A percentile compares a stretch with the other conserved stretches of the same genome.
phyloP scores from a whole-genome alignment of 495 filamentous ascomycete genomes.

The Zalerion maritima region DNA sequence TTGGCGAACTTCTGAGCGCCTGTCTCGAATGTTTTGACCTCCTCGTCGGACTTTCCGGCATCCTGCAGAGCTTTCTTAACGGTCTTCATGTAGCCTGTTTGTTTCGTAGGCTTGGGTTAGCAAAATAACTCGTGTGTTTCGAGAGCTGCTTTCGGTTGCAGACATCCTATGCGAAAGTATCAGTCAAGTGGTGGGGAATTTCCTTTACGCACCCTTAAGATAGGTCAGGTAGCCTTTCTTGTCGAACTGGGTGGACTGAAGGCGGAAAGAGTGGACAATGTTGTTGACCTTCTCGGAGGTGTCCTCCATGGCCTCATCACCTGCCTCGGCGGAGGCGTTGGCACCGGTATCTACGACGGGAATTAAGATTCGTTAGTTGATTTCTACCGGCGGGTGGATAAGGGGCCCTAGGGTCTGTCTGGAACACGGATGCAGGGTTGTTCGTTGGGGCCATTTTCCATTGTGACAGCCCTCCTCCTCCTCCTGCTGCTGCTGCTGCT shows the following conservation, averaged over 20 bases:
- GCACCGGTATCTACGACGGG: slow-evolving; percentile 64
- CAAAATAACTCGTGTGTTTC: slow-evolving; percentile 1
- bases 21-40: slow-evolving; percentile 63
- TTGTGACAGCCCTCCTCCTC: background rate
- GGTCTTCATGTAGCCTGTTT: slow-evolving; percentile 74
- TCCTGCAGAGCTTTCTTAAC: slow-evolving; percentile 55
- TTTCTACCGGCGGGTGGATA: background rate
- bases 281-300: slow-evolving; percentile 70
- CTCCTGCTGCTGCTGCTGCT: background rate
- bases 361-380: slow-evolving; percentile 1
- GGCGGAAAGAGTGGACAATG: slow-evolving; percentile 82
- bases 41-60: slow-evolving; percentile 41
- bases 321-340: slow-evolving; percentile 92
- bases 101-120: background rate
- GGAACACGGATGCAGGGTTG: slow-evolving; percentile 3
- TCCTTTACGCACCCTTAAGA: slow-evolving; percentile 56
- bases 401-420: background rate
- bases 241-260: slow-evolving; percentile 62
- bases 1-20: slow-evolving; percentile 54
- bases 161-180: no score
- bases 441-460: slow-evolving; percentile 1
- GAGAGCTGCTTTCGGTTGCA: no score
- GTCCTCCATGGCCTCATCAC: slow-evolving; percentile 58
- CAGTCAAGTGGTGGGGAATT: background rate
- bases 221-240: slow-evolving; percentile 69